phyloP scores from a whole-genome alignment of 345 rosid species.

The Erysimum cheiranthoides region DNA sequence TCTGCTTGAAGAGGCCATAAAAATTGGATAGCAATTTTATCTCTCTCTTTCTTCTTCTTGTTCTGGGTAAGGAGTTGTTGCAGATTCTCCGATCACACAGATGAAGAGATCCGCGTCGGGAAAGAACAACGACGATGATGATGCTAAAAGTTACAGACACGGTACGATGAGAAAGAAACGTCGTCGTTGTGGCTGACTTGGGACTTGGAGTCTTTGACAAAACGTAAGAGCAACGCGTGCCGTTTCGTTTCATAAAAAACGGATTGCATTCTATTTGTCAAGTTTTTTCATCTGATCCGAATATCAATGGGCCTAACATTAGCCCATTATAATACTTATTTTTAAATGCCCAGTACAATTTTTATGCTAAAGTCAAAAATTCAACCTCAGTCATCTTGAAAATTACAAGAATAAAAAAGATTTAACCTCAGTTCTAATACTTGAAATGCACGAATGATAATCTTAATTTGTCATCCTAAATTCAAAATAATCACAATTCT shows the following conservation, averaged over 20 bases:
- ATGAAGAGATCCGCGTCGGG: constrained; percentile 41
- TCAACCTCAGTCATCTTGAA: no score
- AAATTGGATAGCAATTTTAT: neutral
- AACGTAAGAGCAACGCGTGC: constrained; percentile 37
- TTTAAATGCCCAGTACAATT: constrained; percentile 3
- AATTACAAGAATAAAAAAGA: no score
- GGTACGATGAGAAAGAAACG: neutral
- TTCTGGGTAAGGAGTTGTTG: constrained; percentile 23
- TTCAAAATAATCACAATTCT: neutral
- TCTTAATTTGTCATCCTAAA: neutral
- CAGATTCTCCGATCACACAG: constrained; percentile 46
- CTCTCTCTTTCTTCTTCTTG: neutral
- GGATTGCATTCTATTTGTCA: constrained; percentile 18
- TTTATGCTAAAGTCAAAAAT: neutral
- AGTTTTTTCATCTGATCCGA: neutral
- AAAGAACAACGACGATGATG: constrained; percentile 38
- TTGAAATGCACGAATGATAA: no score
- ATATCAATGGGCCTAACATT: constrained; percentile 9
- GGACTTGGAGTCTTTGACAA: neutral
- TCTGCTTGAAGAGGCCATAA: constrained; percentile 75
- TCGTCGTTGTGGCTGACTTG: constrained; percentile 19
- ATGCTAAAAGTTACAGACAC: constrained; percentile 10
- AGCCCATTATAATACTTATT: constrained; percentile 9
- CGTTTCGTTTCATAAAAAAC: constrained; percentile 29
- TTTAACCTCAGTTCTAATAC: no score